Evolutionary conservation across 2,329 filamentous ascomycete genomes (phyloP), one percentile per base, ranked within the genome.

Genomic region (Colletotrichum godetiae): DNA sequence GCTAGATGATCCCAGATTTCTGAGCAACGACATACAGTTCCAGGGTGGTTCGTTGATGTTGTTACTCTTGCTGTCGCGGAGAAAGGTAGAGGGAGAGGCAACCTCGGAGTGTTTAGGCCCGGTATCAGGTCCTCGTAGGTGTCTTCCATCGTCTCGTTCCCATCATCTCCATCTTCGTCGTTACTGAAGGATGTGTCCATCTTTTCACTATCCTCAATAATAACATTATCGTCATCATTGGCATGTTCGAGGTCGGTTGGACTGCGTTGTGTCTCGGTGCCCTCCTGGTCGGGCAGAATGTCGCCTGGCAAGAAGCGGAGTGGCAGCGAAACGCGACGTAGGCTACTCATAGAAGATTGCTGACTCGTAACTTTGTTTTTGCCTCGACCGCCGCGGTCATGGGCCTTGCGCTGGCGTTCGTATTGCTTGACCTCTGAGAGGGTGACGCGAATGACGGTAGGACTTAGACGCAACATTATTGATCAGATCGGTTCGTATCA

Each of bases 401-500:
- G 10, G 6, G 60, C 11, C 7, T 53, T 22, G 24, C 10, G 49
- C 2, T 35, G 33, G n/a, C 13, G 29, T 3, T 52, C 61, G n/a
- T 55, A 64, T 3, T 1, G 37, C 35, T 55, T 27, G 13, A 57
- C 82, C 75, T 87, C 86, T 13, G 81, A 77, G 74, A 83, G 80
- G 58, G 83, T 81, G 70, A 87, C 67, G 35, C 79, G 79, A 61
- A 87, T 80, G 4, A 79, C 77, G 1, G 85, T 86, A 22, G 83
- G 82, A 31, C 76, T 74, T 67, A 85, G 79, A 63, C 85, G 84
- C 31, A 87, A 75, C 85, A 87, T 49, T 87, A 65, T 78, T 24
- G 5, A 33, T n/a, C 11, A 27, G 33, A 22, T 3, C 19, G 24
- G n/a, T 42, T 56, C 12, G 5, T 24, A 29, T 11, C 33, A 35